phyloP scores from a whole-genome alignment of 2,329 filamentous ascomycete genomes.

The Neonectria faginata region DNA sequence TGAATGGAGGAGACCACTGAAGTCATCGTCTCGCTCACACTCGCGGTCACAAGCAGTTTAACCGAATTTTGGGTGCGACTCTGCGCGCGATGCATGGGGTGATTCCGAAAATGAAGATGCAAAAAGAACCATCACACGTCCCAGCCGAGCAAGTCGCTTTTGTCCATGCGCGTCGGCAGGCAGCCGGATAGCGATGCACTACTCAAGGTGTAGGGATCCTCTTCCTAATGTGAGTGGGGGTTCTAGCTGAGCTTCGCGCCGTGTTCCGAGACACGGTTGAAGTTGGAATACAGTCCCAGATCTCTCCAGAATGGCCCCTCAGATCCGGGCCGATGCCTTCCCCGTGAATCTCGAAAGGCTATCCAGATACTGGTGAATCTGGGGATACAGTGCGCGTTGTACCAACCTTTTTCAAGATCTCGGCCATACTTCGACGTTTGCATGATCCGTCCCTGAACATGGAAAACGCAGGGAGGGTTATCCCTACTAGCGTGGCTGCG shows the following conservation, averaged over 20 bases:
- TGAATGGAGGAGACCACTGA: background rate
- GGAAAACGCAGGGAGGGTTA: slow-evolving; percentile 29
- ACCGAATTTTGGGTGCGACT: background rate
- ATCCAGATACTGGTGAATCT: slow-evolving; percentile 18
- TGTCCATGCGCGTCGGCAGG: slow-evolving; percentile 30
- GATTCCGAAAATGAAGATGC: slow-evolving; percentile 16
- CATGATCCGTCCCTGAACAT: slow-evolving; percentile 32
- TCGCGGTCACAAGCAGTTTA: slow-evolving; percentile 13
- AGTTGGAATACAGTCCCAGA: slow-evolving; percentile 11
- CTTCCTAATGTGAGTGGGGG: slow-evolving; percentile 30
- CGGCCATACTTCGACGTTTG: slow-evolving; percentile 4
- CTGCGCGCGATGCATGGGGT: slow-evolving; percentile 23
- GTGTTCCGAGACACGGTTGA: slow-evolving; percentile 9
- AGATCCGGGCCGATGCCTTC: slow-evolving; percentile 23
- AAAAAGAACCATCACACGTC: slow-evolving; percentile 26
- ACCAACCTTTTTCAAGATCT: slow-evolving; percentile 9
- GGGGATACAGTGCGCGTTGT: slow-evolving; percentile 10
- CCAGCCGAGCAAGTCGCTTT: slow-evolving; percentile 16
- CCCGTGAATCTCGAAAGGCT: slow-evolving; percentile 24
- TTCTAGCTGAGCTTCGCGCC: slow-evolving; percentile 10
- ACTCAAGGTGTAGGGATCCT: slow-evolving; percentile 34
- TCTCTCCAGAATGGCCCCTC: slow-evolving; percentile 13
- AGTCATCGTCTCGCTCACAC: background rate
- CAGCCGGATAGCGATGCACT: slow-evolving; percentile 24
- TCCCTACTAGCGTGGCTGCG: slow-evolving; percentile 40